These are phyloP conservation scores for Termitomyces titanicus DNA, from an alignment of 768 basidiomycete genomes.

Conservation along the genomic window DNA sequence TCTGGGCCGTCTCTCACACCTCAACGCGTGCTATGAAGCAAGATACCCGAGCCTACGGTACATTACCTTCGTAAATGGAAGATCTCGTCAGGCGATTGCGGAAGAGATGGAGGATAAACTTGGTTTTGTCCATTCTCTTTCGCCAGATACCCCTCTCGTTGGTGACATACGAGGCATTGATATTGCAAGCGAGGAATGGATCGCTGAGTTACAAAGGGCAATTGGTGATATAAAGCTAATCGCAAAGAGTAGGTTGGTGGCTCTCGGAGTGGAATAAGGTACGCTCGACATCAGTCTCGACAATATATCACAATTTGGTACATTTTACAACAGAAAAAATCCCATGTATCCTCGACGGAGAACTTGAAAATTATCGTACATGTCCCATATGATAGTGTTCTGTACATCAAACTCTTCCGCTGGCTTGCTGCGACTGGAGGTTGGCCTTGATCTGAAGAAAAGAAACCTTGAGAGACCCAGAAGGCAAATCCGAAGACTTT, in stretches of 20 bases:
- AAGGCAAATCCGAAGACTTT: not conserved
- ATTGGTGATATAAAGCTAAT: constrained; percentile 72
- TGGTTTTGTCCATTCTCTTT: constrained; percentile 46
- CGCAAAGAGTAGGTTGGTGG: constrained; percentile 61
- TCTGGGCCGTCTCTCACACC: constrained; percentile 62
- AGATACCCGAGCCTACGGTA: constrained; percentile 76
- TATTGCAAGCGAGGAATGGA: constrained; percentile 49
- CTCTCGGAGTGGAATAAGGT: constrained; percentile 37
- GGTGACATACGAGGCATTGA: constrained; percentile 34
- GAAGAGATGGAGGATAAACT: constrained; percentile 77
- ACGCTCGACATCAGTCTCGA: not conserved
- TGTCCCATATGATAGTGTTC: not conserved
- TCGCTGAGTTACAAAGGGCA: constrained; percentile 65
- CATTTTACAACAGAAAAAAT: constrained; percentile 2
- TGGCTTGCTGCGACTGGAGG: constrained; percentile 8
- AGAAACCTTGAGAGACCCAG: not conserved
- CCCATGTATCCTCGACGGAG: not conserved
- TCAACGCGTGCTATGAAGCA: constrained; percentile 77
- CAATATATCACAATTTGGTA: not conserved
- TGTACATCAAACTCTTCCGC: constrained; percentile 11
- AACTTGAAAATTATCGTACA: not conserved
- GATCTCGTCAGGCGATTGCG: constrained; percentile 65
- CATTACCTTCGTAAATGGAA: constrained; percentile 90
- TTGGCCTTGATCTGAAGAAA: constrained; percentile 13
- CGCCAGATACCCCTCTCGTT: constrained; percentile 36